Evolutionary conservation across 2,329 filamentous ascomycete species (phyloP).

Genomic region (Pleomassaria siparia): DNA sequence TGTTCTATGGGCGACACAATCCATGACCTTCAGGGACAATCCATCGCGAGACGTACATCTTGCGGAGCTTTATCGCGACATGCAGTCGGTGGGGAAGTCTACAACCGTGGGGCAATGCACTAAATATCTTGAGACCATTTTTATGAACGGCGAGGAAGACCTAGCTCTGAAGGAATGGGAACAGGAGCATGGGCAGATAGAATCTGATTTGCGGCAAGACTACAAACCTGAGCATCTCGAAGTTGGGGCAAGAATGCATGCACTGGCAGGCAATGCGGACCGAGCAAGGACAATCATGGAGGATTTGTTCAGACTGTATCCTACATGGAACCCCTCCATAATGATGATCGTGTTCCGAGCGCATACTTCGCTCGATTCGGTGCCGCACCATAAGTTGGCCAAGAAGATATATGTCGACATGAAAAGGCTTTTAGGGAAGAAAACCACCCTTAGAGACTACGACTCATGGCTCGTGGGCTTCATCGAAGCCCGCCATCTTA

Average conservation of each 20-base stretch:
- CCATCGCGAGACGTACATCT: conserved; percentile 20
- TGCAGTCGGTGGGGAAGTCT: conserved; percentile 18
- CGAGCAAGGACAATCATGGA: conserved; percentile 60
- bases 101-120: conserved; percentile 23
- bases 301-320: conserved; percentile 52
- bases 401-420: conserved; percentile 53
- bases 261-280: conserved; percentile 58
- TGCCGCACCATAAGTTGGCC: conserved; percentile 54
- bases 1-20: conserved; percentile 35
- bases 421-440: conserved; percentile 58
- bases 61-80: conserved; percentile 30
- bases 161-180: conserved; percentile 38
- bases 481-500: conserved; percentile 63
- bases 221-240: conserved; percentile 53
- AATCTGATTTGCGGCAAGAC: conserved; percentile 21
- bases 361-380: conserved; percentile 56
- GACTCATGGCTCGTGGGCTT: conserved; percentile 73
- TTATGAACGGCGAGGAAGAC: conserved; percentile 25
- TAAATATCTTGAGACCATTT: conserved; percentile 29
- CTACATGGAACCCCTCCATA: conserved; percentile 56
- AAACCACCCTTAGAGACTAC: conserved; percentile 73
- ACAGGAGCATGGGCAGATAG: conserved; percentile 13
- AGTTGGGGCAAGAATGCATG: conserved; percentile 67
- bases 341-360: conserved; percentile 70
- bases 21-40: conserved; percentile 12